A percentile compares a stretch with the other conserved stretches of the same genome.
phyloP scores from a whole-genome alignment of 805 yeast genomes.

The Starmerella scarabaei region DNA sequence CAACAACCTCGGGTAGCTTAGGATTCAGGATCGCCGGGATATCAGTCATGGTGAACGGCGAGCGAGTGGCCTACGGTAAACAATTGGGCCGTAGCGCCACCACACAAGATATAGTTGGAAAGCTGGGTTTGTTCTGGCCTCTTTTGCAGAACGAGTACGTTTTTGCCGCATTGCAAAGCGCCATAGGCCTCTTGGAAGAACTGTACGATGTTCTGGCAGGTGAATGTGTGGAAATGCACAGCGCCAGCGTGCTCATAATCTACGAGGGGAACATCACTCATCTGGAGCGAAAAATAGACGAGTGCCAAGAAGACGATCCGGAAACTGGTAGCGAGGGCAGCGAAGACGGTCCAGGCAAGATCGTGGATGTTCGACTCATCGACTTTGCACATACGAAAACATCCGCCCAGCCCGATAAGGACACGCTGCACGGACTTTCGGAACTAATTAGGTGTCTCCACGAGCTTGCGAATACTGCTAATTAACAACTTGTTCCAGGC shows the following conservation, averaged over 20 bases:
- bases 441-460: constrained; percentile 33
- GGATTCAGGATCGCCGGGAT: constrained; percentile 80
- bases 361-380: constrained; percentile 55
- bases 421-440: constrained; percentile 56
- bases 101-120: constrained; percentile 31
- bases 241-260: constrained; percentile 40
- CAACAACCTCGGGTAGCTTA: constrained; percentile 71
- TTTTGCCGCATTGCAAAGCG: constrained; percentile 32
- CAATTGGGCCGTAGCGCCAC: constrained; percentile 54
- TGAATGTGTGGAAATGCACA: constrained; percentile 23
- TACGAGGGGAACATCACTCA: constrained; percentile 52
- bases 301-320: constrained; percentile 26
- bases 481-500: too few species aligned
- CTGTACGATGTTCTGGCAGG: constrained; percentile 52
- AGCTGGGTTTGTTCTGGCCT: constrained; percentile 35
- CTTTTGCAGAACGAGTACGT: constrained; percentile 12
- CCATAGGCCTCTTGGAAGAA: constrained; percentile 47
- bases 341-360: constrained; percentile 19
- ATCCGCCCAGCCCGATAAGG: constrained; percentile 55
- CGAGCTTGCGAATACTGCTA: too few species aligned
- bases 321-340: constrained; percentile 22
- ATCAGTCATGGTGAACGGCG: constrained; percentile 39
- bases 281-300: constrained; percentile 37
- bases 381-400: constrained; percentile 83
- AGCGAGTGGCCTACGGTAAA: constrained; percentile 47